phyloP scores from a whole-genome alignment of 2,329 filamentous ascomycete genomes.

The Sporothrix pseudoabietina region DNA sequence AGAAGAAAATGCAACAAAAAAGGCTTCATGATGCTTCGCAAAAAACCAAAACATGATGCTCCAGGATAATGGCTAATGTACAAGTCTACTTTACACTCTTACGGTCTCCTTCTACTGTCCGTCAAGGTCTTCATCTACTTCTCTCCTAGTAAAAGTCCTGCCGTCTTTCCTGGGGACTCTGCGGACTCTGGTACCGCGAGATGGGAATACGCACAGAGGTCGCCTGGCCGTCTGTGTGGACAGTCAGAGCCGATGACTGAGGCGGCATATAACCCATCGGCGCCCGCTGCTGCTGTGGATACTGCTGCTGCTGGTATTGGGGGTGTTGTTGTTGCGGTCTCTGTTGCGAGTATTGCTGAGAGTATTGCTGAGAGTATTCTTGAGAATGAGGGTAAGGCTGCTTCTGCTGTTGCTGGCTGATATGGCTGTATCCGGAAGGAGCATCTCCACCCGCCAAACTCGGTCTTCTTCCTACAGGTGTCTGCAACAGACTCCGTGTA shows the following conservation, averaged over 20 bases:
- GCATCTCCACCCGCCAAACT: not conserved
- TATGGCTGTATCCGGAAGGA: not conserved
- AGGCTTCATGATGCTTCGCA: constrained; percentile 15
- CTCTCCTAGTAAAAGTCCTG: not conserved
- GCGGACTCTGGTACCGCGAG: constrained; percentile 22
- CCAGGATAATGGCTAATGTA: not conserved
- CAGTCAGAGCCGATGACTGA: constrained; percentile 23
- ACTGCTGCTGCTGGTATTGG: constrained; percentile 15
- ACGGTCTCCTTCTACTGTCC: not conserved
- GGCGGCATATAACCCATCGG: constrained; percentile 17
- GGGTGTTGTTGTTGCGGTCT: not conserved
- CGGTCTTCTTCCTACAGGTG: not conserved
- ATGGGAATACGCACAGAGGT: constrained; percentile 33
- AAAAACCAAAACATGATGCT: not conserved
- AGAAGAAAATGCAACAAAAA: not conserved
- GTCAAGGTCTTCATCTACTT: not conserved
- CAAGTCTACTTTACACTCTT: not conserved
- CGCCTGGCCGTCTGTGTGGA: constrained; percentile 25
- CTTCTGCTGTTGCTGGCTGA: constrained; percentile 6
- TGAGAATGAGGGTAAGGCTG: not conserved
- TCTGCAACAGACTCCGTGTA: constrained; percentile 31
- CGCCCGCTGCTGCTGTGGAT: constrained; percentile 5
- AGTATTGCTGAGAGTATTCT: not conserved
- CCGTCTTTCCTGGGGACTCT: not conserved
- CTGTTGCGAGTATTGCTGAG: not conserved